Percentiles rank a stretch among this genome's conserved stretches.
Evolutionary conservation across 306 rosid genomes (phyloP).

Genomic region (Coriaria nepalensis): DNA sequence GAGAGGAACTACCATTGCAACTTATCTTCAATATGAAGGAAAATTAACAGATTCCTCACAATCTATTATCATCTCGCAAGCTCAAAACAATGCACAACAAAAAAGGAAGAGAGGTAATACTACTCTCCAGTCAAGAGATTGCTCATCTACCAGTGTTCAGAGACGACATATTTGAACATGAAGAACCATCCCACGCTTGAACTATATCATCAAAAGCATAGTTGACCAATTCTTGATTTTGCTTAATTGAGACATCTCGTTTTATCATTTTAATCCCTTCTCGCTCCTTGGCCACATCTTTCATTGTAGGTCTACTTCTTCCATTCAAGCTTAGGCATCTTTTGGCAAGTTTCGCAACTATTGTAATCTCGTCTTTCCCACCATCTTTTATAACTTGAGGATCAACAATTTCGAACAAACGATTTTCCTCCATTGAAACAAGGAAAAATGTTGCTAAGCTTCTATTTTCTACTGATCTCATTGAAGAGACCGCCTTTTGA

Average conservation of each 20-base stretch:
- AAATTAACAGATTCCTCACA: too few species aligned
- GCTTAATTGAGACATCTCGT: not conserved
- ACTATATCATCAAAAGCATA: too few species aligned
- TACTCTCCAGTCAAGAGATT: too few species aligned
- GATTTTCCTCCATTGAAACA: conserved; percentile 20
- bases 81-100: too few species aligned
- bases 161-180: too few species aligned
- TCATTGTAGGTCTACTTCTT: conserved; percentile 49
- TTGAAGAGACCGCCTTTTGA: conserved; percentile 21
- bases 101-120: too few species aligned
- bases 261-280: conserved; percentile 29
- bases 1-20: too few species aligned
- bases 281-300: conserved; percentile 30
- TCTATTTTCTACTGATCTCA: conserved; percentile 14
- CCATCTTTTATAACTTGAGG: conserved; percentile 20
- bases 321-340: conserved; percentile 43
- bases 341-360: conserved; percentile 32
- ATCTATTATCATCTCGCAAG: too few species aligned
- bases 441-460: conserved; percentile 33
- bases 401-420: conserved; percentile 25
- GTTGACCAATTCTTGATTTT: too few species aligned
- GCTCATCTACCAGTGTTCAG: too few species aligned
- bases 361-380: conserved; percentile 15
- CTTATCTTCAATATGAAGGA: too few species aligned
- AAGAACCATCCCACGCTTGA: too few species aligned